Evolutionary conservation across 176 grass and related monocot species (phyloP), one percentile per base, ranked within the genome.

Genomic region (Avena atlantica): DNA sequence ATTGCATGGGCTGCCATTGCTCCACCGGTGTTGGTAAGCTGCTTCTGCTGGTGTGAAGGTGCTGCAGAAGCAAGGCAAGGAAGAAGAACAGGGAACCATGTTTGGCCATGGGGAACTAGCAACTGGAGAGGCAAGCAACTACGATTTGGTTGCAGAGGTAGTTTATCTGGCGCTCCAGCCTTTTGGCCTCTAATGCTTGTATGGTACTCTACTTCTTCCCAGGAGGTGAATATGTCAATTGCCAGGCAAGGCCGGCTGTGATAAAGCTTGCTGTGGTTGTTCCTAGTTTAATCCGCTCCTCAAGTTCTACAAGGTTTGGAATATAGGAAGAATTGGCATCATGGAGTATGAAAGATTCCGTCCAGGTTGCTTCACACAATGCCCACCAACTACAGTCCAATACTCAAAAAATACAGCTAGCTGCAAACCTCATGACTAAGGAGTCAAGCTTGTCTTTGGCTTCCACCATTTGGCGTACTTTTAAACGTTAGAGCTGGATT

Each of bases 401-500:
- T 36, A 57, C 12, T 78, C 63, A 24, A 78, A 6, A 75, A 77
- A 70, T 19, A 85, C 78, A 58, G 71, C 63, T 78, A 84, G 51
- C n/a, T 81, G 90, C 68, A 78, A 48, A 27, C 82, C 86, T 61
- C 27, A 70, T 82, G 21, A 76, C 23, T 91, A 80, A 81, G 29
- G 31, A 85, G 78, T 91, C 86, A 88, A 88, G 77, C 68, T 70
- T 85, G 12, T 31, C 10, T 88, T 71, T 72, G 13, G 44, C 82
- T 88, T 91, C 23, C 44, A 85, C 64, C 90, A 88, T 86, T 78
- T 88, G 82, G 86, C 89, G 17, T 81, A 36, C 70, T 88, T 85
- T 88, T 53, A 31, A 82, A 76, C 8, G 29, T 63, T 80, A n/a
- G 78, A 81, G 70, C 58, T 81, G 86, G 27, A 37, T 50, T 84